A percentile compares a stretch with the other conserved stretches of the same genome.
phyloP scores from a whole-genome alignment of 177 flowering plant genomes.

The Telopea speciosissima region DNA sequence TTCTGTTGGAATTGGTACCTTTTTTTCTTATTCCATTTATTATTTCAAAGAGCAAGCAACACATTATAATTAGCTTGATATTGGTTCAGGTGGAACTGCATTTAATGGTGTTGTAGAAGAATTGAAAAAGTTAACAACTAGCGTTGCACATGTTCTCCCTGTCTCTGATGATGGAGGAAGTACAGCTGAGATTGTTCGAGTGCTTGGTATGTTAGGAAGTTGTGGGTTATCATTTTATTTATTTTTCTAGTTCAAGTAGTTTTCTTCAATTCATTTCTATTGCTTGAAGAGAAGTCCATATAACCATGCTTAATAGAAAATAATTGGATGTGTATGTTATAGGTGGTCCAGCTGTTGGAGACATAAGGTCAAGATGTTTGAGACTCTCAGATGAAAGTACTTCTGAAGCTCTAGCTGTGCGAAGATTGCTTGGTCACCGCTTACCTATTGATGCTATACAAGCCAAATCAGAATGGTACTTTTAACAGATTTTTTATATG shows the following conservation, averaged over 20 bases:
- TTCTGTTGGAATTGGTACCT: too few relatives aligned
- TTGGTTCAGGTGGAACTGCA: conserved; percentile 80
- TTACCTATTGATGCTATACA: conserved; percentile 51
- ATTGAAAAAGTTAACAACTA: conserved; percentile 72
- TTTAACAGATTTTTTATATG: not conserved
- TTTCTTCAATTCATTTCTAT: not conserved
- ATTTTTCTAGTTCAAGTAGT: not conserved
- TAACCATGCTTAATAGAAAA: not conserved
- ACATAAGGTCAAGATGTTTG: conserved; percentile 92
- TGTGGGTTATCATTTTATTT: not conserved
- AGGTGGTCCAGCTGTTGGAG: conserved; percentile 99
- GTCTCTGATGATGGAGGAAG: conserved; percentile 99
- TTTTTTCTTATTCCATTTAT: not conserved
- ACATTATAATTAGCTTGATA: not conserved
- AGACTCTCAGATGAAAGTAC: conserved; percentile 89
- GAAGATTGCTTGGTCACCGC: conserved; percentile 86
- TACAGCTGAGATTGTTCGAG: conserved; percentile 98
- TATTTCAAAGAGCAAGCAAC: not conserved
- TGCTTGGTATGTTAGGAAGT: conserved; percentile 53
- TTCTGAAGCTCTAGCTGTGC: conserved; percentile 84
- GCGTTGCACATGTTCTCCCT: conserved; percentile 94
- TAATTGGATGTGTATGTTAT: conserved; percentile 7
- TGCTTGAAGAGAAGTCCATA: not conserved
- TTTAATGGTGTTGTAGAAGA: conserved; percentile 97
- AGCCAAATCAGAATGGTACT: conserved; percentile 89